These are phyloP conservation scores for Globisporangium takayamanum DNA, from an alignment of 352 stramenopile genomes.

Conservation along the genomic window DNA sequence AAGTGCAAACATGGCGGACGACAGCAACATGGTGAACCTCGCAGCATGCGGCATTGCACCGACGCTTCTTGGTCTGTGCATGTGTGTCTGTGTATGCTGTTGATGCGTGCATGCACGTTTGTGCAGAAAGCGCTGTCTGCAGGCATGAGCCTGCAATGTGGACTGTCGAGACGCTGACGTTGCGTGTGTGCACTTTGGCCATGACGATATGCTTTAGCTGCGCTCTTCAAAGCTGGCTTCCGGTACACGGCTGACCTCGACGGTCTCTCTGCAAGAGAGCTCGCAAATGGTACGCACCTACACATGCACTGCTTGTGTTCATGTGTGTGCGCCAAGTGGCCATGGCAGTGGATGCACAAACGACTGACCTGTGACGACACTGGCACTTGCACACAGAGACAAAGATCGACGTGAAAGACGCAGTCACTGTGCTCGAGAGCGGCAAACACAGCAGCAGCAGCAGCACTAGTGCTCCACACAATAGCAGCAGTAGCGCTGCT, in stretches of 20 bases:
- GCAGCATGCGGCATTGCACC: slow-evolving; percentile 51
- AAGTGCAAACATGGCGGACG: background rate
- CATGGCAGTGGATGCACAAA: background rate
- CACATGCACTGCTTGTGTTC: background rate
- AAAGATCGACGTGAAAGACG: slow-evolving; percentile 33
- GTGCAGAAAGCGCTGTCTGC: background rate
- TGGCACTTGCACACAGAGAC: slow-evolving; percentile 17
- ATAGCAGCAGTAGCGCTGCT: background rate
- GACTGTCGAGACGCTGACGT: too few species aligned
- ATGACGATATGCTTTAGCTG: slow-evolving; percentile 17
- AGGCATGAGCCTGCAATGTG: background rate
- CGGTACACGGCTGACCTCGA: slow-evolving; percentile 47
- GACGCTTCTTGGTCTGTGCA: slow-evolving; percentile 38
- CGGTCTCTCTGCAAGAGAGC: slow-evolving; percentile 41
- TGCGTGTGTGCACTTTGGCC: too few species aligned
- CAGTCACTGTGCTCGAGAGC: slow-evolving; percentile 25
- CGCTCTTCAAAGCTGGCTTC: slow-evolving; percentile 57
- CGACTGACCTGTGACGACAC: background rate
- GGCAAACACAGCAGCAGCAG: background rate
- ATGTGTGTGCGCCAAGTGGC: background rate
- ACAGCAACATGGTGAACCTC: slow-evolving; percentile 25
- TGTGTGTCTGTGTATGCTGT: background rate
- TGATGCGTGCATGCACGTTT: background rate
- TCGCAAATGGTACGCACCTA: slow-evolving; percentile 37
- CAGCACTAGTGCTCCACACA: background rate